phyloP scores from a whole-genome alignment of 2,329 filamentous ascomycete genomes.

The Capronia epimyces region DNA sequence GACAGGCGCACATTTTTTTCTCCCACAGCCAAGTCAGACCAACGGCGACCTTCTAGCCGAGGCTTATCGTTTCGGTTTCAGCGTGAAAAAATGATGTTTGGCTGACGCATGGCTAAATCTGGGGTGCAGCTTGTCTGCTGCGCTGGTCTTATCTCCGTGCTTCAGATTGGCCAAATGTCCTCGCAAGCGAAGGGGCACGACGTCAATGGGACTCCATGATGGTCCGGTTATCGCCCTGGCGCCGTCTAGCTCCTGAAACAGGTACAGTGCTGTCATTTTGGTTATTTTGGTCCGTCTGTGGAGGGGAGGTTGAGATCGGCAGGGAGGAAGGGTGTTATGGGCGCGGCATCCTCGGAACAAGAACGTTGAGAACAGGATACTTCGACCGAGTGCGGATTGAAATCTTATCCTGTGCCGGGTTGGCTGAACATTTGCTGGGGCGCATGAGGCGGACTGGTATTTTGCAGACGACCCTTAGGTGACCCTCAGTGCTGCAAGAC shows the following conservation, averaged over 20 bases:
- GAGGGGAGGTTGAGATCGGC: neutral
- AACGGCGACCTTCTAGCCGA: slow-evolving; percentile 7
- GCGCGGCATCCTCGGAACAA: neutral
- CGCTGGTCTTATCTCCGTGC: slow-evolving; percentile 5
- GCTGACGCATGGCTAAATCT: slow-evolving; percentile 16
- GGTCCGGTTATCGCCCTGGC: slow-evolving; percentile 21
- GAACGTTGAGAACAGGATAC: no score
- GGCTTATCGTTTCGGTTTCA: slow-evolving; percentile 11
- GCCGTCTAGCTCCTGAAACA: slow-evolving; percentile 18
- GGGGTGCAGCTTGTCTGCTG: slow-evolving; percentile 19
- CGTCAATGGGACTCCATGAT: slow-evolving; percentile 16
- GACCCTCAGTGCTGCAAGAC: neutral
- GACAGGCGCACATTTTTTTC: neutral
- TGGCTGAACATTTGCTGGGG: no score
- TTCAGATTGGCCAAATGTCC: slow-evolving; percentile 7
- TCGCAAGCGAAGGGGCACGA: slow-evolving; percentile 21
- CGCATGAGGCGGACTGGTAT: no score
- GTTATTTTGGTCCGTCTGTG: neutral
- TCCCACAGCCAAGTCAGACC: slow-evolving; percentile 14
- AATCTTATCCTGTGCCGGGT: no score
- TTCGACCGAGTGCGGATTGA: no score
- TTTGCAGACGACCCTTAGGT: no score
- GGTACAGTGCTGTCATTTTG: slow-evolving; percentile 6
- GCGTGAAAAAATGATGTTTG: slow-evolving; percentile 15
- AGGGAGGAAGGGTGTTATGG: neutral